A percentile compares a stretch with the other conserved stretches of the same genome.
These are phyloP conservation scores for Friedmanniomyces simplex DNA, from an alignment of 495 filamentous ascomycete genomes.

Conservation along the genomic window DNA sequence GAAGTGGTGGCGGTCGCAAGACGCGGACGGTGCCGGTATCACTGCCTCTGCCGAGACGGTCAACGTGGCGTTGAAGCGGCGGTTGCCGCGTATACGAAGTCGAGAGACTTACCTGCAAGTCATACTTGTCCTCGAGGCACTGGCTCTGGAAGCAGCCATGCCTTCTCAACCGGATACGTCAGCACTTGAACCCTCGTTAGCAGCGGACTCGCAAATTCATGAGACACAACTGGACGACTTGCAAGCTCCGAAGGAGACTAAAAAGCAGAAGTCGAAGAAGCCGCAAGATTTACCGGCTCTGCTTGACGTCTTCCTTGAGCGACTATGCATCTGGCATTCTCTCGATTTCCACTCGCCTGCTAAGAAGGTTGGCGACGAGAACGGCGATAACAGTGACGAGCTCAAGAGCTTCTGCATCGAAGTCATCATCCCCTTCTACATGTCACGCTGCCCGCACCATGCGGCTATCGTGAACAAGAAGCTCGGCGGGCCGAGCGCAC, in stretches of 20 bases:
- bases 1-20: slow-evolving; percentile 57
- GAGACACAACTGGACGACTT: slow-evolving; percentile 6
- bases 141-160: slow-evolving; percentile 49
- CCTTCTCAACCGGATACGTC: slow-evolving; percentile 24
- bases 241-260: slow-evolving; percentile 30
- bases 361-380: not conserved
- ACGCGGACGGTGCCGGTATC: slow-evolving; percentile 38
- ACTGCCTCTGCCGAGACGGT: slow-evolving; percentile 33
- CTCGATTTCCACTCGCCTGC: slow-evolving; percentile 34
- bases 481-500: slow-evolving; percentile 62
- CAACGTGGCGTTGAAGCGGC: slow-evolving; percentile 45
- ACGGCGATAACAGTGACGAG: slow-evolving; percentile 40
- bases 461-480: slow-evolving; percentile 75
- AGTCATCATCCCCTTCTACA: slow-evolving; percentile 89
- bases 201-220: not conserved
- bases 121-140: slow-evolving; percentile 77
- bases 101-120: slow-evolving; percentile 79
- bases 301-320: slow-evolving; percentile 78
- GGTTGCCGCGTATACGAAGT: slow-evolving; percentile 53
- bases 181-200: not conserved
- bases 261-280: slow-evolving; percentile 41
- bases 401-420: slow-evolving; percentile 79
- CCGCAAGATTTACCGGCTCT: slow-evolving; percentile 49
- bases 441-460: slow-evolving; percentile 67
- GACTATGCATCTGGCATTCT: slow-evolving; percentile 96